Conservation (phyloP, 495 filamentous ascomycete species). For the Talaromyces trachyspermus region DNA sequence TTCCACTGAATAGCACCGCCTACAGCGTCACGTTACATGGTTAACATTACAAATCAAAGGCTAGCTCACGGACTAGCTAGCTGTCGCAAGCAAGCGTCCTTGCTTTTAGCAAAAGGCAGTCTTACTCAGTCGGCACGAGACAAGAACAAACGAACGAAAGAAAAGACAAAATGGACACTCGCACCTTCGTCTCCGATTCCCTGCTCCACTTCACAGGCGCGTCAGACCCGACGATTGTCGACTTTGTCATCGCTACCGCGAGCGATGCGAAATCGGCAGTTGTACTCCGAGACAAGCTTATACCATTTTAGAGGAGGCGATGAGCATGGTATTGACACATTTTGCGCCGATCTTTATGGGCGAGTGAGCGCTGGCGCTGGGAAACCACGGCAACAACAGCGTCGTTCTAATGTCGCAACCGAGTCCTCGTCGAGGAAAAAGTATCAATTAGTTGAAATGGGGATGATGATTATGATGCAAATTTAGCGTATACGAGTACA, state of each 20-base stretch:
- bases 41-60: background rate
- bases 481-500: no score
- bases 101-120: background rate
- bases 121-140: background rate
- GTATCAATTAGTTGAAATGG: slow-evolving; percentile 80
- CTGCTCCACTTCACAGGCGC: slow-evolving; percentile 49
- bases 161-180: slow-evolving; percentile 29
- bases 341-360: slow-evolving; percentile 47
- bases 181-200: slow-evolving; percentile 40
- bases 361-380: slow-evolving; percentile 30
- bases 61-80: background rate
- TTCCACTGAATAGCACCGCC: no score
- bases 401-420: slow-evolving; percentile 12
- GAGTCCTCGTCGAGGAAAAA: slow-evolving; percentile 47
- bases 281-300: slow-evolving; percentile 46
- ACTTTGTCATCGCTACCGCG: slow-evolving; percentile 57
- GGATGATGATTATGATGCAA: slow-evolving; percentile 40
- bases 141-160: background rate
- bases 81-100: background rate
- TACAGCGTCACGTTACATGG: no score
- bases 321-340: slow-evolving; percentile 38
- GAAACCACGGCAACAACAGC: slow-evolving; percentile 12
- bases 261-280: slow-evolving; percentile 45
- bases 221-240: slow-evolving; percentile 52
- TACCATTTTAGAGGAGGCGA: slow-evolving; percentile 42